Evolutionary conservation across 2,329 filamentous ascomycete genomes (phyloP).

Genomic region (Nemania abortiva): DNA sequence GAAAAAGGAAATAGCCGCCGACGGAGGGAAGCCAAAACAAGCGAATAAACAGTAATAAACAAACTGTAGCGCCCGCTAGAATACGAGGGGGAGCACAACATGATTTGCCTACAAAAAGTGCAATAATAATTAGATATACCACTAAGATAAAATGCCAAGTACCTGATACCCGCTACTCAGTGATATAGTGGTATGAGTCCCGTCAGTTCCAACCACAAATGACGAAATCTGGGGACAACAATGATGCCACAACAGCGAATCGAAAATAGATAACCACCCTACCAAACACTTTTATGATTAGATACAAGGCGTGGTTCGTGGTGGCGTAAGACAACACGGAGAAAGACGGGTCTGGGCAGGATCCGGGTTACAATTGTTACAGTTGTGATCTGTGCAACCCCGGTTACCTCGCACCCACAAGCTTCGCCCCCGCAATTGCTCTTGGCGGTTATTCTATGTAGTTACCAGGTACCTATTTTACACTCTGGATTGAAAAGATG

Average conservation of each 20-base stretch:
- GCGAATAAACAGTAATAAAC: no score
- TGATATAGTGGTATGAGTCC: no score
- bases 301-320: neutral
- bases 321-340: neutral
- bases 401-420: neutral
- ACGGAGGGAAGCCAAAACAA: no score
- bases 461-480: neutral
- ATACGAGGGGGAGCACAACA: neutral
- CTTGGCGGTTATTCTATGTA: neutral
- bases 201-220: no score
- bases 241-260: conserved; percentile 33
- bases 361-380: neutral
- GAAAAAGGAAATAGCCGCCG: no score
- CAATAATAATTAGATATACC: neutral
- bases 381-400: no score
- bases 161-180: no score
- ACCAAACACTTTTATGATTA: conserved; percentile 9
- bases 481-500: neutral
- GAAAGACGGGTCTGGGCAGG: neutral
- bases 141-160: no score
- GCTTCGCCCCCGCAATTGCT: neutral
- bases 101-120: neutral
- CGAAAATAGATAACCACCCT: conserved; percentile 34
- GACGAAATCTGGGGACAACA: neutral
- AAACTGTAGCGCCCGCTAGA: neutral